Conservation (phyloP, 2,329 filamentous ascomycete genomes). For the Diaporthe capsici region DNA sequence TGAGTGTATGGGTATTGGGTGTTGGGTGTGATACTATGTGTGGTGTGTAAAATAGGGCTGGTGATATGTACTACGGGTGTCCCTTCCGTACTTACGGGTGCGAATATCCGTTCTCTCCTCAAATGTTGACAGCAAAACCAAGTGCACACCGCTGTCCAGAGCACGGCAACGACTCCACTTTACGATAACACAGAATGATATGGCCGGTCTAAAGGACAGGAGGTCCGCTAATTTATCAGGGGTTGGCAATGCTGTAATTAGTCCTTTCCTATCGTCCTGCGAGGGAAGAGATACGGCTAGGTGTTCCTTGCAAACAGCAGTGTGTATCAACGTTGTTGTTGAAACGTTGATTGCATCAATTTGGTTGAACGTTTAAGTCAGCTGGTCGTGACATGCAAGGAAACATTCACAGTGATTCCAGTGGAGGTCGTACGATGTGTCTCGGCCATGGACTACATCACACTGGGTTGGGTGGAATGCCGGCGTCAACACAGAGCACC, state of each 20-base stretch:
- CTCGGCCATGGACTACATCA: neutral
- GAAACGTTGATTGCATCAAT: constrained; percentile 1
- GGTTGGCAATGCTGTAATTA: neutral
- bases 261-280: neutral
- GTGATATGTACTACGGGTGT: no score
- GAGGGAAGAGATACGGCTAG: neutral
- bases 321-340: neutral
- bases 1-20: no score
- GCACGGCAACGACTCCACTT: neutral
- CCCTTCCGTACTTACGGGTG: no score
- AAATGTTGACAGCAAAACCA: neutral
- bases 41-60: no score
- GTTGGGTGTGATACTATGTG: no score
- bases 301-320: neutral
- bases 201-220: neutral
- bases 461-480: neutral
- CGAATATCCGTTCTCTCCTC: neutral
- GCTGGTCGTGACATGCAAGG: neutral
- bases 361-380: neutral
- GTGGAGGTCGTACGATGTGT: no score
- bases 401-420: neutral
- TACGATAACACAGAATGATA: neutral
- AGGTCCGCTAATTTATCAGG: neutral
- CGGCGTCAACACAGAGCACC: neutral
- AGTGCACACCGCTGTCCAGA: neutral